Evolutionary conservation across 179 eudicot genomes (phyloP), one percentile per base, ranked within the genome.

Genomic region (Silene vulgaris): DNA sequence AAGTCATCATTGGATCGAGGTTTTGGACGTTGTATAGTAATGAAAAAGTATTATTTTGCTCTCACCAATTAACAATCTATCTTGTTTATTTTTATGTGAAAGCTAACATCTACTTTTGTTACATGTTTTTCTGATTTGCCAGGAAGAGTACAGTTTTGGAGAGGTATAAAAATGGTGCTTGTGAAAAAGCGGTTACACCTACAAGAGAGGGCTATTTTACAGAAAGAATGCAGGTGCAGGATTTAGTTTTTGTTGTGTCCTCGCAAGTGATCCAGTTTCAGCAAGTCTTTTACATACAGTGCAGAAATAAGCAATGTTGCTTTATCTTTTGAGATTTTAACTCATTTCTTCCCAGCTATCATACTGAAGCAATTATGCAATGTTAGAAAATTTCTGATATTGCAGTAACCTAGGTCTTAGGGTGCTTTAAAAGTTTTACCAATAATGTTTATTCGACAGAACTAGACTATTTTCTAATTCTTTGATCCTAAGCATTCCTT

Each of bases 1-100:
- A 95, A 95, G 85, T 84, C 99, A 65, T 95, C 99, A 52, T 77
- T 95, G 80, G 99, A 95, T 85, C 97, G 97, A 81, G 99, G 99
- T 77, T 95, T 95, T 85, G 99, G 99, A 59, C 99, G 99, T 65
- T 95, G 99, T 80, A 95, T 93, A 74, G 97, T 95, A 69, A 84
- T 92, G 89, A 95, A 95, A 78, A 95, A 88, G 97, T 95, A 90
- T 32, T 68, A 21, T 19, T 9, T 65, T 1, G 16, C 73, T 69
- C 72, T 40, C 29, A 26, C 69, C 63, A 69, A 57, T 72, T 76
- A 40, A 63, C 57, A 19, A 29, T 59, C 8, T 32, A 43, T 60
- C 57, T 62, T 43, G 59, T 28, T 68, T 50, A 50, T 26, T 48
- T 14, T 71, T 52, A 6, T 74, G 52, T 17, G 0, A 23, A 50